Evolutionary conservation across 495 filamentous ascomycete genomes (phyloP), one percentile per base, ranked within the genome.

Genomic region (Annulohypoxylon stygium): DNA sequence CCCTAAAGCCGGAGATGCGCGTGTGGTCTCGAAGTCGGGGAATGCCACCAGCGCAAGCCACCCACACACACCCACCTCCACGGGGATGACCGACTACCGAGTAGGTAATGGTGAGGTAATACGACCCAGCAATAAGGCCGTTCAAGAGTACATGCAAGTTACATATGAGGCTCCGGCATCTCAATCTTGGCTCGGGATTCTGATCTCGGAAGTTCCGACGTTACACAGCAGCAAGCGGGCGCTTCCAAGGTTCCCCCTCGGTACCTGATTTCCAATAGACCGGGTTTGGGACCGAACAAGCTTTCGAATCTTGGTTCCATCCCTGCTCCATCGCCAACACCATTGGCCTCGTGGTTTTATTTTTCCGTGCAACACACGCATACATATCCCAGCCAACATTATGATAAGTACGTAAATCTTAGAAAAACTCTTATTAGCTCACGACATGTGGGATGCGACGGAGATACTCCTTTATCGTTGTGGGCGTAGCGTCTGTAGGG

Each of bases 211-310:
- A 75, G 59, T 64, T 67, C 72, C 72, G 72, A 75, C 67, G 72
- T 75, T 75, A 75, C 72, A 75, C 72, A 75, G 51, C 67, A 75
- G 67, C 55, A 70, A 50, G 72, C 63, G 72, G 67, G 72, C 72
- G 58, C 55, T 67, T 12, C 39, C 39, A 43, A 43, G 39, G 39
- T 43, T 43, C 50, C 71, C 61, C 62, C 57, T 75, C 67, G 67
- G 72, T 75, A 75, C 72, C 72, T 75, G 67, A 67, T 64, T 61
- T 64, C 67, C 67, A 67, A 67, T 67, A 48, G 72, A 48, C 51
- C 63, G 58, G 58, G 54, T 69, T 69, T 65, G 55, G 63, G 53
- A 62, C 39, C 26, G 61, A 67, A 50, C 71, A 70, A 41, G 72
- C 62, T 54, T 67, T 70, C 59, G 20, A 43, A 65, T 43, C 57